Evolutionary conservation across 164 flowering plant species (phyloP).

Genomic region (Hamamelis virginiana): DNA sequence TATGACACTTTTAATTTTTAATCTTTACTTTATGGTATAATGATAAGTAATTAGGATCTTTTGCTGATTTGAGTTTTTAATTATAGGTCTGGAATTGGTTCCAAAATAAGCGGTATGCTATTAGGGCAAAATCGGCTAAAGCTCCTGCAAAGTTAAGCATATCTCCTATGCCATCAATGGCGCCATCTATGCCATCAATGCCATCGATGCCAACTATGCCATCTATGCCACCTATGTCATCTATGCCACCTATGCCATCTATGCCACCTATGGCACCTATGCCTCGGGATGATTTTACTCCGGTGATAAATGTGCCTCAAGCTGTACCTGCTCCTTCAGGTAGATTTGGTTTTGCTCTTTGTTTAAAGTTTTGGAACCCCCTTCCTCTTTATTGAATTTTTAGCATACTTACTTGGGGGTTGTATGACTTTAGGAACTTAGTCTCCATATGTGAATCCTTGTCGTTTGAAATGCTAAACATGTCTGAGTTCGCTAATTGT

Average conservation of each 20-base stretch:
- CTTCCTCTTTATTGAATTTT: background rate
- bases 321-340: constrained; percentile 46
- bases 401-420: background rate
- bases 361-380: background rate
- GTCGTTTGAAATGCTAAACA: background rate
- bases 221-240: too few relatives aligned
- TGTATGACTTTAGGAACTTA: background rate
- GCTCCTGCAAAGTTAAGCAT: constrained; percentile 57
- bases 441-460: background rate
- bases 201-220: background rate
- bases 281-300: constrained; percentile 54
- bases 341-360: constrained; percentile 19
- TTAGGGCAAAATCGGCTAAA: constrained; percentile 66
- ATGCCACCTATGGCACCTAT: constrained; percentile 25
- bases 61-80: constrained; percentile 14
- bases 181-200: constrained; percentile 33
- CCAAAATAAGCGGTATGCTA: constrained; percentile 88
- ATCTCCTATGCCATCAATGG: too few relatives aligned
- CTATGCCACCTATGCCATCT: background rate
- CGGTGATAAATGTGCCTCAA: constrained; percentile 38
- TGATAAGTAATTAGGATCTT: background rate
- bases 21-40: background rate
- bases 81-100: constrained; percentile 96
- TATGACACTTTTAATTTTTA: constrained; percentile 17
- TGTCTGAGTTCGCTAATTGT: background rate